Percentiles rank a stretch among this genome's conserved stretches.
Conservation (phyloP, 257 asterid species). For the Haberlea rhodopensis region DNA sequence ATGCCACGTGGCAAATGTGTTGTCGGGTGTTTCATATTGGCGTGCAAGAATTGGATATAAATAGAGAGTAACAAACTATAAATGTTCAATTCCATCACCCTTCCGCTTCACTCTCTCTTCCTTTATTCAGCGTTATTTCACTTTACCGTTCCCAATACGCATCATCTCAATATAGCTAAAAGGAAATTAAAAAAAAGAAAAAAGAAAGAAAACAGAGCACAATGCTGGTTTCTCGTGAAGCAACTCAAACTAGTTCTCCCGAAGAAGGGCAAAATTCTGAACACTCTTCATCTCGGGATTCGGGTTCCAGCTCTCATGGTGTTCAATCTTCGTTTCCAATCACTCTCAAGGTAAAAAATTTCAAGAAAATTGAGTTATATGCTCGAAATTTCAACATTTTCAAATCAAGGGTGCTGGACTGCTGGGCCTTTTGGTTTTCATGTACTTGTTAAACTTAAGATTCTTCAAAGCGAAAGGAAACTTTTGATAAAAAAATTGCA, state of each 20-base stretch:
- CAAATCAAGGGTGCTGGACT: too few relatives aligned
- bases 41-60: background rate
- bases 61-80: background rate
- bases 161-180: background rate
- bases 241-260: constrained; percentile 31
- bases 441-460: background rate
- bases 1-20: background rate
- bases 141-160: background rate
- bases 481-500: background rate
- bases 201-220: background rate
- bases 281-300: constrained; percentile 20
- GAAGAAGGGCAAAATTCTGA: constrained; percentile 29
- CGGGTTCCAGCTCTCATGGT: constrained; percentile 28
- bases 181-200: too few relatives aligned
- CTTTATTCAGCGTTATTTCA: background rate
- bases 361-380: background rate
- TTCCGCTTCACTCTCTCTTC: background rate
- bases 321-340: constrained; percentile 45
- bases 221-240: constrained; percentile 43
- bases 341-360: constrained; percentile 61
- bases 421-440: too few relatives aligned
- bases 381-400: background rate
- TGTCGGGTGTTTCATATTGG: background rate
- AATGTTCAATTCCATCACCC: too few relatives aligned
- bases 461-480: background rate